Evolutionary conservation across 306 rosid species (phyloP), one percentile per base, ranked within the genome.

Genomic region (Acmispon strigosus): DNA sequence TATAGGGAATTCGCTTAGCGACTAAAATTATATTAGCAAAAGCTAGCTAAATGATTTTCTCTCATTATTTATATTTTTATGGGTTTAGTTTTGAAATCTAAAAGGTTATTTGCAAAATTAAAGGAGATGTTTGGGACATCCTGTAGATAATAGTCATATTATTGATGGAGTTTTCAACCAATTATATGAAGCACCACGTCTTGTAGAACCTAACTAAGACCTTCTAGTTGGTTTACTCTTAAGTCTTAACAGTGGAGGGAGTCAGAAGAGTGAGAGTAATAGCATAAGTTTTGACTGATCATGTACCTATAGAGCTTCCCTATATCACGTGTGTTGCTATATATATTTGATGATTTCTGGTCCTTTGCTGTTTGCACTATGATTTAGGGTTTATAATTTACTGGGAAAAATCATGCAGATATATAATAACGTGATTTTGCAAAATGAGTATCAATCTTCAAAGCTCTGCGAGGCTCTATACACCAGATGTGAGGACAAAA

Each of bases 381-480:
- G 41, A 55, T 42, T 39, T 51, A 18, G 6, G 18, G 22, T 57
- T 68, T 57, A 58, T 66, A 73, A 41, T 81, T 53, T 64, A 41
- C 62, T 17, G 27, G 24, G 53, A 53, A 19, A 54, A 79, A 54
- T 39, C 52, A 18, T 76, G 39, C 85, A 94, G 98, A 84, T 76
- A 65, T 75, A 83, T 76, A 80, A 82, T 79, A 89, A 83, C 74
- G 39, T 86, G 53, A 41, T 86, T 76, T 9, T 94, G 83, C 73
- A 88, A 70, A 94, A 94, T 14, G 88, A 81, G 78, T 89, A 86
- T 74, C 84, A 24, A 77, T 94, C 98, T 67, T 94, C 98, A 41
- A 94, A 83, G 89, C 88, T 91, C 50, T 94, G 98, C 4, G 98
- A 89, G 78, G 88, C 75, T 53, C 75, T 89, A 71, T 94, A 90